Evolutionary conservation across 129 eudicot species (phyloP).

Genomic region (Silybum marianum): DNA sequence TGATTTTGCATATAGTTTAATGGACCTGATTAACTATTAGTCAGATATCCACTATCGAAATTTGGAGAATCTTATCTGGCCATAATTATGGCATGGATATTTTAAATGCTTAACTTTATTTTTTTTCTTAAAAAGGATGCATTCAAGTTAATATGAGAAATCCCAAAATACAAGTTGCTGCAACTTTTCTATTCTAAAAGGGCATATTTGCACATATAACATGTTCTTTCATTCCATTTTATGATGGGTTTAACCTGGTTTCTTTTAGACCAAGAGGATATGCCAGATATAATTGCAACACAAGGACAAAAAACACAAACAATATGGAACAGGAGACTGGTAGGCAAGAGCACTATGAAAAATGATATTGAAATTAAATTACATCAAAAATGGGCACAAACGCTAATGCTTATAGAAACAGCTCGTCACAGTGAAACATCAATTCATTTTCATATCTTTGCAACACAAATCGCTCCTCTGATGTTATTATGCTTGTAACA

Average conservation of each 20-base stretch:
- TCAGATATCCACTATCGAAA: not conserved
- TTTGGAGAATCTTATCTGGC: not conserved
- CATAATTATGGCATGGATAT: not conserved
- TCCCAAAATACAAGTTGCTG: not conserved
- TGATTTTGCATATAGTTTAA: not conserved
- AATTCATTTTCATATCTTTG: slow-evolving; percentile 80
- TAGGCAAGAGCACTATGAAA: not conserved
- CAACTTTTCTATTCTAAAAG: not conserved
- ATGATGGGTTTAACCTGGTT: not conserved
- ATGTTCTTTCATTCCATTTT: not conserved
- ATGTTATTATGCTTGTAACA: slow-evolving; percentile 78
- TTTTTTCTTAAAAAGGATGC: not conserved
- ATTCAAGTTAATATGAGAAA: not conserved
- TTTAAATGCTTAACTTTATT: not conserved
- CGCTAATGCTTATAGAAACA: slow-evolving; percentile 39
- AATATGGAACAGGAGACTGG: not conserved
- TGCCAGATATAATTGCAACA: not conserved
- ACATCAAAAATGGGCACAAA: not conserved
- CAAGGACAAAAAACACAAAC: not conserved
- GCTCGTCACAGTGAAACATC: slow-evolving; percentile 61
- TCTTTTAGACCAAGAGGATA: not conserved
- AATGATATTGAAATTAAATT: not conserved
- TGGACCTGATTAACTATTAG: not conserved
- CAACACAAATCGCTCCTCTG: slow-evolving; percentile 82
- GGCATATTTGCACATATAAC: not conserved